phyloP scores from a whole-genome alignment of 2,329 filamentous ascomycete species.

The Albophoma yamanashiensis region DNA sequence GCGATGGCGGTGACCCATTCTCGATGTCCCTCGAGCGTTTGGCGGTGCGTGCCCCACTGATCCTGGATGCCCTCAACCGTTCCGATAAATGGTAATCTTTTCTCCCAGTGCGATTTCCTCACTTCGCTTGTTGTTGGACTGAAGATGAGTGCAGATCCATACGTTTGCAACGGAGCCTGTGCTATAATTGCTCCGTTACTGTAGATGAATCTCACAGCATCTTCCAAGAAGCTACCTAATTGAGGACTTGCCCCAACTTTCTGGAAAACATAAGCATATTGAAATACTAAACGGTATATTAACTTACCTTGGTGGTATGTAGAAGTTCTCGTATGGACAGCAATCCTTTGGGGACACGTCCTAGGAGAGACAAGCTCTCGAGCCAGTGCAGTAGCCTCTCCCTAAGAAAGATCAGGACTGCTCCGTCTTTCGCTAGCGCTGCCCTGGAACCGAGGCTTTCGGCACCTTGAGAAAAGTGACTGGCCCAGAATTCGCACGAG shows the following conservation, averaged over 20 bases:
- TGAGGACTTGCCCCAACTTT: background rate
- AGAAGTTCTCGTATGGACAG: background rate
- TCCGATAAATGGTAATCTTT: background rate
- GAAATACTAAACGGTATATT: background rate
- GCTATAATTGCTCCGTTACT: background rate
- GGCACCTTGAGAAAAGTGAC: slow-evolving; percentile 1
- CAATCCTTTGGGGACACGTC: background rate
- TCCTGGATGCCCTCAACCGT: background rate
- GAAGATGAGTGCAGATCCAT: background rate
- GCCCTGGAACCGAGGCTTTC: background rate
- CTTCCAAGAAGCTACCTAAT: background rate
- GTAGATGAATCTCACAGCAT: background rate
- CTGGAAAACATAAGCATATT: background rate
- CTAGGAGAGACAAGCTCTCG: background rate
- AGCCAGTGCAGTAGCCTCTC: background rate
- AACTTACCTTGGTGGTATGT: background rate
- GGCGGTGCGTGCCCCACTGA: background rate
- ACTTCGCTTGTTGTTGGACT: background rate
- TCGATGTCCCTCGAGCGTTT: background rate
- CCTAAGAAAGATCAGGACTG: background rate
- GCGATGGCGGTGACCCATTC: fast-evolving
- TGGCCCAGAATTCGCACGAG: slow-evolving; percentile 9
- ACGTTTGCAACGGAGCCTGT: background rate
- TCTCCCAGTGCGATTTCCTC: background rate
- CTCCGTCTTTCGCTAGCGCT: background rate